These are phyloP conservation scores for Pseudogymnoascus sp. DNA, from an alignment of 2,329 filamentous ascomycete genomes.

Conservation along the genomic window DNA sequence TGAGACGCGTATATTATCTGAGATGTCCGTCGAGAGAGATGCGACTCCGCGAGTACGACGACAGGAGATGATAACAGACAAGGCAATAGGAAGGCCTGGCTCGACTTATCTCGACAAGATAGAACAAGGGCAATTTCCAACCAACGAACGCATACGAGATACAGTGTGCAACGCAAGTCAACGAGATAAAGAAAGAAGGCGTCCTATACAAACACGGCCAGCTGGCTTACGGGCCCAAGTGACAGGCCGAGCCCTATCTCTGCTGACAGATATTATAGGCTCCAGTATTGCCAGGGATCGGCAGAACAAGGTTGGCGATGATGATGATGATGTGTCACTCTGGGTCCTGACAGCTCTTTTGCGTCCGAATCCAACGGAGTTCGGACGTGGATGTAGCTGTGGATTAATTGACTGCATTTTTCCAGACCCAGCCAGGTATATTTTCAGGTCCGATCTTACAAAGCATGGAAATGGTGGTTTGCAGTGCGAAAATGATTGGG, in stretches of 20 bases:
- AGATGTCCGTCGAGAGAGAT: background rate
- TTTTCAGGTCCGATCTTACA: background rate
- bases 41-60: background rate
- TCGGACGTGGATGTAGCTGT: background rate
- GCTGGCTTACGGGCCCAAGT: background rate
- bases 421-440: background rate
- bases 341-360: background rate
- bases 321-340: background rate
- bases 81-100: background rate
- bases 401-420: background rate
- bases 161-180: background rate
- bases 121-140: background rate
- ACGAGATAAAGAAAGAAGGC: background rate
- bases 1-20: background rate
- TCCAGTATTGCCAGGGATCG: background rate
- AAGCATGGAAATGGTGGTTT: background rate
- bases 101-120: background rate
- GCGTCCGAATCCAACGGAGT: background rate
- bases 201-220: background rate
- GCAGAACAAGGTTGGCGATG: background rate
- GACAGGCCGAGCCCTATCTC: background rate
- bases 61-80: too few relatives aligned
- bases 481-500: background rate
- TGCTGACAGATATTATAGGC: background rate
- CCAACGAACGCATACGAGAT: background rate